Conservation (phyloP, 2,329 filamentous ascomycete species). For the Penicillium capsulatum region DNA sequence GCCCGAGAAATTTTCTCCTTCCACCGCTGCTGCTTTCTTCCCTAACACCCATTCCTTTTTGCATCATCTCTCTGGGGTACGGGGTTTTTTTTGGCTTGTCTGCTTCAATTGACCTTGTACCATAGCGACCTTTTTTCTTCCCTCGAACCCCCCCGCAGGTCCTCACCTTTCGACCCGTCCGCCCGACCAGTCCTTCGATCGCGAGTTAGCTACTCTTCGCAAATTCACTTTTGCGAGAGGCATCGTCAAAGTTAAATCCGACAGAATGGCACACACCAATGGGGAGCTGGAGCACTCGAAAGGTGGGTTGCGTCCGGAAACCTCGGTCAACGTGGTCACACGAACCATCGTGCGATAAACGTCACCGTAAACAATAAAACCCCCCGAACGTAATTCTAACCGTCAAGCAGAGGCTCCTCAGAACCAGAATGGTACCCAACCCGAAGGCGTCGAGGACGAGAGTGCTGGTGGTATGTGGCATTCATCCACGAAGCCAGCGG, state of each 20-base stretch:
- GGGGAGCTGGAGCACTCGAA: conserved; percentile 38
- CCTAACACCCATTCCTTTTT: conserved; percentile 21
- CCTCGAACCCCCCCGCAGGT: conserved; percentile 16
- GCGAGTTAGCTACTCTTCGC: conserved; percentile 19
- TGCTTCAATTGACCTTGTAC: conserved; percentile 35
- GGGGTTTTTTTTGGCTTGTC: conserved; percentile 28
- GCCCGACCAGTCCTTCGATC: conserved; percentile 11
- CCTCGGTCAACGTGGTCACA: conserved; percentile 4
- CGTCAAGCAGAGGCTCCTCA: conserved; percentile 30
- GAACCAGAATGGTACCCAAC: conserved; percentile 35
- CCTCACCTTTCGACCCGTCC: conserved; percentile 17
- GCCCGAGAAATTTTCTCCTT: conserved; percentile 42
- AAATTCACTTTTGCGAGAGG: conserved; percentile 16
- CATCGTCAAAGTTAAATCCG: conserved; percentile 14
- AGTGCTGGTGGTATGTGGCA: conserved; percentile 33
- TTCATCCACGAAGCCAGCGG: background rate
- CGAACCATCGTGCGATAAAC: conserved; percentile 8
- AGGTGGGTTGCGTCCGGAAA: conserved; percentile 27
- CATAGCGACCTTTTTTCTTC: conserved; percentile 27
- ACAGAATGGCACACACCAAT: conserved; percentile 40
- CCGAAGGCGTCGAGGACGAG: conserved; percentile 36
- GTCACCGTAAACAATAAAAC: conserved; percentile 2
- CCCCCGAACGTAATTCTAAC: conserved; percentile 9
- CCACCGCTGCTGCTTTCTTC: conserved; percentile 26
- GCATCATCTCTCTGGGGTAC: conserved; percentile 31